Evolutionary conservation across 192 early-diverging fungal genomes (phyloP).

Genomic region (Backusella mclennaniae): DNA sequence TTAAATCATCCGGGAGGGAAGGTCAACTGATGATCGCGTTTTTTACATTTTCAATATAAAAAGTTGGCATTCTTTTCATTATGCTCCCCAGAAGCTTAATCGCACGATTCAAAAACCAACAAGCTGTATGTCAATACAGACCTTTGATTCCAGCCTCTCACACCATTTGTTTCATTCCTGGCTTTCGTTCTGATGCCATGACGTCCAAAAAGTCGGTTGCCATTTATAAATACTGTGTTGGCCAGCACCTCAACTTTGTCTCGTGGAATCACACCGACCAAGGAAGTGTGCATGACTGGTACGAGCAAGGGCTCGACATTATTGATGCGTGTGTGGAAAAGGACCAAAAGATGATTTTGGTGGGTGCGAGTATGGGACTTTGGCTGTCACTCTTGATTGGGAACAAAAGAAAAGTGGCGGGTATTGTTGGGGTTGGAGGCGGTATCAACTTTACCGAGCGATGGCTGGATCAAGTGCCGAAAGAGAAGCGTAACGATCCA

Average conservation of each 20-base stretch:
- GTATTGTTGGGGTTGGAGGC: conserved; percentile 31
- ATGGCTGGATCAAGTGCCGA: conserved; percentile 26
- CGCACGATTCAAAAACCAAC: neutral
- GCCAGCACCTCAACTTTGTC: conserved; percentile 11
- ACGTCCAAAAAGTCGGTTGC: conserved; percentile 24
- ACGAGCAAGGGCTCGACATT: conserved; percentile 12
- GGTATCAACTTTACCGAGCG: conserved; percentile 27
- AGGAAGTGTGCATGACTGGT: conserved; percentile 22
- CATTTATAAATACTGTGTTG: neutral
- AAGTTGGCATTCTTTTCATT: too few relatives aligned
- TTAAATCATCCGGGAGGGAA: too few relatives aligned
- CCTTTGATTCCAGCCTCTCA: neutral
- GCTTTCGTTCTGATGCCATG: conserved; percentile 21
- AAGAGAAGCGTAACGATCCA: neutral
- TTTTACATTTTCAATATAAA: too few relatives aligned
- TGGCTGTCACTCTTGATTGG: conserved; percentile 25
- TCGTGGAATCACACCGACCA: conserved; percentile 27
- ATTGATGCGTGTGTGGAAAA: neutral
- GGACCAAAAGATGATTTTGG: neutral
- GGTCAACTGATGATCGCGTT: too few relatives aligned
- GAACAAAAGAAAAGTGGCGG: neutral
- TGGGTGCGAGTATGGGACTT: conserved; percentile 33
- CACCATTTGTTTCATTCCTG: conserved; percentile 39
- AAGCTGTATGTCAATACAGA: neutral
- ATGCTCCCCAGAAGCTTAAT: neutral